Evolutionary conservation across 805 yeast species (phyloP), one percentile per base, ranked within the genome.

Genomic region (Wickerhamiella nectarea): DNA sequence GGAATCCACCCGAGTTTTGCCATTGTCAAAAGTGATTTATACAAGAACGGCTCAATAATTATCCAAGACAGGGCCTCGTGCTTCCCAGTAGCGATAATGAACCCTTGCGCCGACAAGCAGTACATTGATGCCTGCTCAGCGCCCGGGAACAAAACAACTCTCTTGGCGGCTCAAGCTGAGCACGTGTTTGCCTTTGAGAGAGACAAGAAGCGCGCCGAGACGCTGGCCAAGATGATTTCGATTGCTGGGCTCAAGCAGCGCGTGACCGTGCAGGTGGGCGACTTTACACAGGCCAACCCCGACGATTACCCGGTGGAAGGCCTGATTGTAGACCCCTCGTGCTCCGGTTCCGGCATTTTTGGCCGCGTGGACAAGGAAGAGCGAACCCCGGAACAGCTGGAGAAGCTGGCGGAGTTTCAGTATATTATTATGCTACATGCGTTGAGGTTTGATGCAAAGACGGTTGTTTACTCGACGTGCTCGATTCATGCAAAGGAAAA

Each of bases 111-210:
- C 3, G 80, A 78, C 36, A 78, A 72, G 46, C 61, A 68, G 19
- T 75, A 86, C 9, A 81, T 91, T 36, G 99, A 91, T 63, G 80
- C 95, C 1, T 87, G 96, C 64, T 87, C 97, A 2, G 98, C 99
- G 0, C 99, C 99, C 4, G 99, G 99, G 4, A 91, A 91, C 61
- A 93, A 91, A 59, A 91, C 99, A 0, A 84, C 96, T 0, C 97
- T 89, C 62, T 64, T 80, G 18, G 95, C 95, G 0, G 75, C 91
- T 0, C 66, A 73, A 41, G 61, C 84, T 18, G 51, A 56, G 2
- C 52, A 62, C 1, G 64, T 66, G 0, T 53, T 56, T 52, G 98
- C 98, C 0, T 91, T 86, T 62, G 99, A 91, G 61, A 73, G 86
- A 56, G 94, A 91, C 56, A 65, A 70, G 2, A 71, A 72, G 36